Base-by-base conservation (phyloP, 176 grass and related monocot species). In the Cenchrus americanus region DNA sequence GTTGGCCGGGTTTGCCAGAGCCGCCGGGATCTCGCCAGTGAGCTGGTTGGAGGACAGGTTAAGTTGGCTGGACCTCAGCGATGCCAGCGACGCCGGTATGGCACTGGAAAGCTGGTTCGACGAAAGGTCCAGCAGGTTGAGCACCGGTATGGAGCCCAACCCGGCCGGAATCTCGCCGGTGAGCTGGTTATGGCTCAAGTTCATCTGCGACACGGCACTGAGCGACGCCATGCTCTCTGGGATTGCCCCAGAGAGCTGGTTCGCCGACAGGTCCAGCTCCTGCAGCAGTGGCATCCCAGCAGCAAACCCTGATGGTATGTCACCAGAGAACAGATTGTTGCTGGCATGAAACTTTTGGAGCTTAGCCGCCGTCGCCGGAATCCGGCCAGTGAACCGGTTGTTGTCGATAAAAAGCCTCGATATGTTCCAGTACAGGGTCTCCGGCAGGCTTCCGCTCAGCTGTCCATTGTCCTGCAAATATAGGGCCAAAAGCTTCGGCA, bases 81-180 rank as follows among this genome's bases (percentile, higher is more conserved):
- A 59, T 0, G 66, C 86, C 10, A 99, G 88, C 30, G 46, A 30
- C 5, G 78, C 0, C 6, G 96, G 96, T 12, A 99, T 94, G 42
- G 2, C 8, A 5, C 96, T 89, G 73, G 93, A 94, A n/a, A 99
- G 65, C 40, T 73, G 60, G 86, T 99, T 99, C 21, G 78, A 81
- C 5, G 93, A 99, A 6, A 99, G 86, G 66, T 99, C 93, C 2
- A 96, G 91, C n/a, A 89, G 66, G 57, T 77, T 94, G 55, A 99
- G 93, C 70, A 71, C 89, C 66, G 73, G 74, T 24, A 99, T 86
- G 32, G 81, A 88, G 48, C 91, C 91, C 13, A 99, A 22, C 6
- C 22, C 83, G 0, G 69, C 65, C 22, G 93, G 96, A 73, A 99
- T 99, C 52, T 71, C 69, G 11, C 93, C 93, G 27, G 61, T 71